A percentile compares a stretch with the other conserved stretches of the same genome.
phyloP scores from a whole-genome alignment of 2,329 filamentous ascomycete genomes.

The Cercospora sp. region DNA sequence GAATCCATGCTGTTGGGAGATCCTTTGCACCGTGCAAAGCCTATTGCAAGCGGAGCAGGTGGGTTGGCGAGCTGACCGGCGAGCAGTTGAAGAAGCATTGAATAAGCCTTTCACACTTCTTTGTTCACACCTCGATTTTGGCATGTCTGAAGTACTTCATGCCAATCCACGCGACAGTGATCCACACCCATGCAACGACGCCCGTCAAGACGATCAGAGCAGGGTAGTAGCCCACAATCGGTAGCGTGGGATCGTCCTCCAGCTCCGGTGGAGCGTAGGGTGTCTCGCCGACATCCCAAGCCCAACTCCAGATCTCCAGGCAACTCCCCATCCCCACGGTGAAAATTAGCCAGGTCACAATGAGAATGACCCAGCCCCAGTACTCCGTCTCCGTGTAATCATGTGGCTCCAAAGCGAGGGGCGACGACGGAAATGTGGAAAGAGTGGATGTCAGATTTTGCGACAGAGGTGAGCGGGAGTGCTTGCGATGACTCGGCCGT shows the following conservation, averaged over 20 bases:
- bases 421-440: conserved; percentile 19
- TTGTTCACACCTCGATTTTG: conserved; percentile 65
- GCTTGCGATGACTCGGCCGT: conserved; percentile 21
- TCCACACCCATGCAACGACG: conserved; percentile 99
- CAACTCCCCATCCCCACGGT: conserved; percentile 96
- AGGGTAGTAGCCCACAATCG: conserved; percentile 96
- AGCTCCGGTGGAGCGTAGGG: conserved; percentile 93
- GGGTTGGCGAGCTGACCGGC: background rate
- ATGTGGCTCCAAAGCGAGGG: conserved; percentile 60
- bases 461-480: conserved; percentile 31
- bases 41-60: background rate
- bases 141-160: conserved; percentile 99
- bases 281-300: conserved; percentile 96
- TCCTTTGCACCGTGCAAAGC: background rate
- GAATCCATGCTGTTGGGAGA: background rate
- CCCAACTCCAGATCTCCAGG: conserved; percentile 95
- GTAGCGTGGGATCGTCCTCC: conserved; percentile 90
- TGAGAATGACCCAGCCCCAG: conserved; percentile 95
- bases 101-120: background rate
- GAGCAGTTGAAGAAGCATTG: background rate
- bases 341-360: conserved; percentile 93
- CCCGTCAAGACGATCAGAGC: conserved; percentile 87
- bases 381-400: conserved; percentile 94
- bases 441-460: conserved; percentile 28
- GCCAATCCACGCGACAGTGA: conserved; percentile 93